Percentiles rank a stretch among this genome's conserved stretches.
phyloP scores from a whole-genome alignment of 305 asterid genomes.

The Stenogyne calaminthoides region DNA sequence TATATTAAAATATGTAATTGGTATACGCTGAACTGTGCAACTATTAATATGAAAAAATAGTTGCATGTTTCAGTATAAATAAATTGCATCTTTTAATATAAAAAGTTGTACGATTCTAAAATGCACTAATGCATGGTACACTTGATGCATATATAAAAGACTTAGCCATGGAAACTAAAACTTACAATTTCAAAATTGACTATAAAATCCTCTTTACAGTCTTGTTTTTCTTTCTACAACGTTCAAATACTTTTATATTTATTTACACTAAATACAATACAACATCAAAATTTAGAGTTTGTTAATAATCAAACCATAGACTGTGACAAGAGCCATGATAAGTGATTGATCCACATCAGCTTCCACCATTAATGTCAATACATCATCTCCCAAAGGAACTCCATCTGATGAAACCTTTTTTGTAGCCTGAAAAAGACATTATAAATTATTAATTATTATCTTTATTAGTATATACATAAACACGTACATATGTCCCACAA shows the following conservation, averaged over 20 bases:
- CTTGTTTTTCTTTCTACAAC: neutral
- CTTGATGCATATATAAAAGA: too few species aligned
- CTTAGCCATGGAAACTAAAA: neutral
- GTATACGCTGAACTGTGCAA: too few species aligned
- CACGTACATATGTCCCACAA: neutral
- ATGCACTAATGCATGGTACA: too few species aligned
- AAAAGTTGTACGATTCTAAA: too few species aligned
- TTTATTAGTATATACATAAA: neutral
- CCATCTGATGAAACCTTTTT: slow-evolving; percentile 46
- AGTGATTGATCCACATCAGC: slow-evolving; percentile 45
- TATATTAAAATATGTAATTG: too few species aligned
- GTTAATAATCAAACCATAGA: slow-evolving; percentile 51
- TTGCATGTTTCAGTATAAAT: too few species aligned
- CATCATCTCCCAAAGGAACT: slow-evolving; percentile 56
- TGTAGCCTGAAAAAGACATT: slow-evolving; percentile 27
- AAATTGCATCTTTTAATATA: too few species aligned
- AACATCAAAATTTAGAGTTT: slow-evolving; percentile 26
- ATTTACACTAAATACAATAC: neutral
- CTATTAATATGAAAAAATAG: too few species aligned
- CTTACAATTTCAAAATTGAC: neutral
- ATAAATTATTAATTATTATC: neutral
- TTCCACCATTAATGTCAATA: slow-evolving; percentile 49
- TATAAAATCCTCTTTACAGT: too few species aligned
- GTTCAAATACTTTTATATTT: neutral
- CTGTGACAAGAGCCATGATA: slow-evolving; percentile 53